Evolutionary conservation across 1,284 basidiomycete species (phyloP), one percentile per base, ranked within the genome.

Genomic region (Tilletia caries): DNA sequence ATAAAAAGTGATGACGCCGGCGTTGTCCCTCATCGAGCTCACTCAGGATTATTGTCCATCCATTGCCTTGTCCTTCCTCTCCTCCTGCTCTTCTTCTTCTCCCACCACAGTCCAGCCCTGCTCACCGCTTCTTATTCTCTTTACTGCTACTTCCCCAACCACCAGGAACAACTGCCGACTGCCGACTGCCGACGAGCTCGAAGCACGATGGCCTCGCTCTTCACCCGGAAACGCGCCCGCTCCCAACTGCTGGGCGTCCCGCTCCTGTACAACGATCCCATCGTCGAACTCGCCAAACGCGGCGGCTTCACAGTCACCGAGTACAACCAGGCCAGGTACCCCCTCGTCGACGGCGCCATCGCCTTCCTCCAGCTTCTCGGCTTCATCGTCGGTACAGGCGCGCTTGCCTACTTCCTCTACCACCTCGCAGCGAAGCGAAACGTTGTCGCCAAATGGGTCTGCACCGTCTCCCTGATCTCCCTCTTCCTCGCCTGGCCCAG

Each of bases 261-360:
- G 34, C 25, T 44, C 23, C 27, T 68, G 3, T 50, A 67, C 18
- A 44, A 54, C 12, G 70, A 72, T 65, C 71, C 69, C 20, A 50
- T 73, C 20, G 34, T 73, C 33, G 62, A 66, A 8, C 29, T 58
- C 20, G 67, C 68, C 12, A 43, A 64, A 18, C 29, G 48, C 13
- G 29, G 44, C 18, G 71, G 71, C 43, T 71, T 73, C 71, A 66
- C 67, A 37, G 68, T 73, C 8, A 72, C 74, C 54, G 76, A 79
- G 68, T 80, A 79, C 65, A 77, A 80, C 67, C 67, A 79, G 34
- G 73, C 77, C 13, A 72, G 71, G 27, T 80, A 79, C 37, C 76
- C 75, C 32, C 71, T 78, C 27, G 29, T 13, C 23, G 70, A 68
- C 8, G 76, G 73, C 2, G 73, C 65, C 10, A 66, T 76, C 67